Conservation (phyloP, 2,329 filamentous ascomycete species). For the Epichloe gansuensis region DNA sequence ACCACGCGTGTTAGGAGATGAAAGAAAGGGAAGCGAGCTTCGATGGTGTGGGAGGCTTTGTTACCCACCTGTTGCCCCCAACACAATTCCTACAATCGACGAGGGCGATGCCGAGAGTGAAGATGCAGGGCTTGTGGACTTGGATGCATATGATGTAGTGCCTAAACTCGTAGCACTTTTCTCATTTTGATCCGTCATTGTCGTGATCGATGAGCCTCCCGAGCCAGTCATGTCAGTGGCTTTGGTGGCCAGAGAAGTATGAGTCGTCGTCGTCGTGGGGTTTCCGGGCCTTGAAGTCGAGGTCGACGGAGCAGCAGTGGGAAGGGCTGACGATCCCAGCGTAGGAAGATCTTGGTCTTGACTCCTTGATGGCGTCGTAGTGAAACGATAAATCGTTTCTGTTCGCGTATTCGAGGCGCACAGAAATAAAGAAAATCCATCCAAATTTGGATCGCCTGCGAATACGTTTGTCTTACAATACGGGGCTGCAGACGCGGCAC, state of each 20-base stretch:
- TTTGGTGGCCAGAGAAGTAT: background rate
- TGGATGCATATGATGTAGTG: background rate
- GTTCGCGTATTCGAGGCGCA: constrained; percentile 10
- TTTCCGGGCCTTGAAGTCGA: background rate
- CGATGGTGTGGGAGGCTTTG: background rate
- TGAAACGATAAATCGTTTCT: constrained; percentile 11
- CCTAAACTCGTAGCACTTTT: background rate
- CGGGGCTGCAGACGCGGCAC: constrained; percentile 7
- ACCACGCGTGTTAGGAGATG: background rate
- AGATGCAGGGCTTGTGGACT: background rate
- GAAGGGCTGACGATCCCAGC: background rate
- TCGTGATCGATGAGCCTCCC: background rate
- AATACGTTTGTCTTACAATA: constrained; percentile 14
- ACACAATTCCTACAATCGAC: constrained; percentile 5
- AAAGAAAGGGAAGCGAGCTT: background rate
- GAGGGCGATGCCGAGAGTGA: background rate
- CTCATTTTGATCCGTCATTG: background rate
- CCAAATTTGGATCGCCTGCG: constrained; percentile 5
- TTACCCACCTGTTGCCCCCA: constrained; percentile 9
- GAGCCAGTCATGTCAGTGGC: background rate
- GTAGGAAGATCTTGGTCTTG: background rate
- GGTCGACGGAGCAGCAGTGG: background rate
- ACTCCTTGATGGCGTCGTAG: background rate
- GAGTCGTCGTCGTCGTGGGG: background rate
- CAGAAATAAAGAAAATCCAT: constrained; percentile 12